Evolutionary conservation across 441 rosid species (phyloP).

Genomic region (Jatropha podagrica): DNA sequence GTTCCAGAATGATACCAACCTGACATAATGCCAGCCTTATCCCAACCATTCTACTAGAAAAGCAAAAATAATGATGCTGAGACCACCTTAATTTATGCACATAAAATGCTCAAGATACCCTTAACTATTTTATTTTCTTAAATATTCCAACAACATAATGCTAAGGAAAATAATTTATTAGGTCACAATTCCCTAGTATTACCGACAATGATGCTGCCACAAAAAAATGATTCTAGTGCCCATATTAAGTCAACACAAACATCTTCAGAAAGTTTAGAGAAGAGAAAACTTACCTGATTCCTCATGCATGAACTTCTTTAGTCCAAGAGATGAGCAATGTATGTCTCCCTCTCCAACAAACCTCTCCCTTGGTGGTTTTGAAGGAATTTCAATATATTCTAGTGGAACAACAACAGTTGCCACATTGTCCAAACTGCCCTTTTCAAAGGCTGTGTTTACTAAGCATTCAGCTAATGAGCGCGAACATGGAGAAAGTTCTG

Average conservation of each 20-base stretch:
- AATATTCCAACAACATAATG: not conserved
- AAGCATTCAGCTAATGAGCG: slow-evolving; percentile 82
- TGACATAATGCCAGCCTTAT: not conserved
- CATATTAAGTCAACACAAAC: not conserved
- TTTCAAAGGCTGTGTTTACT: slow-evolving; percentile 64
- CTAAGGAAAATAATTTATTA: not conserved
- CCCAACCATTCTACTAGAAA: not conserved
- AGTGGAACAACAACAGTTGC: slow-evolving; percentile 86
- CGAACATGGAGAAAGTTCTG: slow-evolving; percentile 59
- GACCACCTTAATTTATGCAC: not conserved
- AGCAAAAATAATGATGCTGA: not conserved
- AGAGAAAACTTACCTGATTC: slow-evolving; percentile 48
- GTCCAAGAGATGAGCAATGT: slow-evolving; percentile 36
- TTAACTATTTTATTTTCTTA: not conserved
- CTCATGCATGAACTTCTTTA: slow-evolving; percentile 37
- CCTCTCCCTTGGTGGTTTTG: slow-evolving; percentile 40
- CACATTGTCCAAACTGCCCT: slow-evolving; percentile 88
- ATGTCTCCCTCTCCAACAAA: slow-evolving; percentile 35
- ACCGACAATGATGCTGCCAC: not conserved
- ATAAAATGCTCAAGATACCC: not conserved
- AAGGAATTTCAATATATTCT: slow-evolving; percentile 43
- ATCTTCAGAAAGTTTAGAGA: slow-evolving; percentile 18
- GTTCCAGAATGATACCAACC: not conserved
- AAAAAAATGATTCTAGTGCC: not conserved
- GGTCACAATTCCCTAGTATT: not conserved